phyloP scores from a whole-genome alignment of 768 basidiomycete genomes.

The Phlebiopsis flavidoalba region DNA sequence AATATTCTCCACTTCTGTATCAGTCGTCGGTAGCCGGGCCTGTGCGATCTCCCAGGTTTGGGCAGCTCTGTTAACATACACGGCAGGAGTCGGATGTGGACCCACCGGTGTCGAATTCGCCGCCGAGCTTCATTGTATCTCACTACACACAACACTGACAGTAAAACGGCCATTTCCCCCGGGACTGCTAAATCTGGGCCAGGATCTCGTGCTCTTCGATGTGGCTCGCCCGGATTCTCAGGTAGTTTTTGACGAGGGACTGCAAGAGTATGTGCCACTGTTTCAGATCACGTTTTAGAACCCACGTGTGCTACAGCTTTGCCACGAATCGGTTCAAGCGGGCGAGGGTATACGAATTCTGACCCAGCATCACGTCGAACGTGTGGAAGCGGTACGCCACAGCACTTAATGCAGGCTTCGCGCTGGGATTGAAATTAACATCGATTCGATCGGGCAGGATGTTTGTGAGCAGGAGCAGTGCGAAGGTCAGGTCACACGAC shows the following conservation, averaged over 20 bases:
- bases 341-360: constrained; percentile 72
- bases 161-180: constrained; percentile 57
- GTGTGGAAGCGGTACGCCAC: constrained; percentile 49
- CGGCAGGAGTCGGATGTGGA: constrained; percentile 62
- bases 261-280: constrained; percentile 44
- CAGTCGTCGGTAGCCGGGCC: constrained; percentile 56
- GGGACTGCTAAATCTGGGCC: constrained; percentile 53
- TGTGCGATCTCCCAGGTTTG: neutral
- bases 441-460: constrained; percentile 45
- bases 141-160: constrained; percentile 62
- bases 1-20: constrained; percentile 83
- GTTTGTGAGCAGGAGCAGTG: constrained; percentile 67
- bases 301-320: constrained; percentile 36
- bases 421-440: neutral
- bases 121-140: constrained; percentile 80
- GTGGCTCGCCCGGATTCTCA: constrained; percentile 75
- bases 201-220: constrained; percentile 79
- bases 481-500: constrained; percentile 40
- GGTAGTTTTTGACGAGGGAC: constrained; percentile 64
- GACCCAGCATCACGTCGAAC: constrained; percentile 69
- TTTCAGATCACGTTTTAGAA: neutral
- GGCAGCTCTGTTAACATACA: neutral
- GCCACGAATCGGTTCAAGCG: constrained; percentile 63
- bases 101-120: constrained; percentile 82
- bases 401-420: neutral